Evolutionary conservation across 1,284 basidiomycete species (phyloP).

Genomic region (Thecaphora thlaspeos): DNA sequence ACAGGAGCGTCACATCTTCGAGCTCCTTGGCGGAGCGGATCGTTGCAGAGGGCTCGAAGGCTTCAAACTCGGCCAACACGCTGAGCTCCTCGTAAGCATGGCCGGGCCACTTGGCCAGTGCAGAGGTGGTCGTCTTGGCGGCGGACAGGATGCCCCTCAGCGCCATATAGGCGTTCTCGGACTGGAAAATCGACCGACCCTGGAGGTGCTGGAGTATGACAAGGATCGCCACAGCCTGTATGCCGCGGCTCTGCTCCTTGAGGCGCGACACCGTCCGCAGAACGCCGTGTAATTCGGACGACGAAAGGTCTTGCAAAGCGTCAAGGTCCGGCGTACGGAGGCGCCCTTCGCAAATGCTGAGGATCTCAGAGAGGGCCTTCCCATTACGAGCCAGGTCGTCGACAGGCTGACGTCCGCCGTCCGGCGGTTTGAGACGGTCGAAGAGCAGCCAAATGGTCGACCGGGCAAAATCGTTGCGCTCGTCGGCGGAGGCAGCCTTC

Average conservation of each 20-base stretch:
- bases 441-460: slow-evolving; percentile 38
- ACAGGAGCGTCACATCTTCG: slow-evolving; percentile 4
- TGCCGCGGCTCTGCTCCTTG: neutral
- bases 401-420: neutral
- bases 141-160: slow-evolving; percentile 8
- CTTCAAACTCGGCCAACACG: slow-evolving; percentile 60
- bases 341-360: slow-evolving; percentile 60
- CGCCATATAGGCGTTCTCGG: slow-evolving; percentile 11
- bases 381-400: slow-evolving; percentile 58
- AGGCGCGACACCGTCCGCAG: neutral
- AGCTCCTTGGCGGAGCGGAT: neutral
- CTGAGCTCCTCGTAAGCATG: slow-evolving; percentile 62
- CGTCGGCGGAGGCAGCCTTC: neutral
- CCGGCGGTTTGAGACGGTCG: slow-evolving; percentile 58
- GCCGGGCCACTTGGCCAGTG: neutral
- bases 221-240: slow-evolving; percentile 8
- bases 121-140: neutral
- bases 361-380: slow-evolving; percentile 71
- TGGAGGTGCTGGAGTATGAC: slow-evolving; percentile 8
- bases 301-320: slow-evolving; percentile 13
- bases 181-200: slow-evolving; percentile 1
- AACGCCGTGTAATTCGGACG: neutral
- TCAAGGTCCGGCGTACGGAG: slow-evolving; percentile 60
- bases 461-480: slow-evolving; percentile 22
- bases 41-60: neutral